Evolutionary conservation across 2,329 filamentous ascomycete genomes (phyloP).

Genomic region (Rugonectria rugulosa): DNA sequence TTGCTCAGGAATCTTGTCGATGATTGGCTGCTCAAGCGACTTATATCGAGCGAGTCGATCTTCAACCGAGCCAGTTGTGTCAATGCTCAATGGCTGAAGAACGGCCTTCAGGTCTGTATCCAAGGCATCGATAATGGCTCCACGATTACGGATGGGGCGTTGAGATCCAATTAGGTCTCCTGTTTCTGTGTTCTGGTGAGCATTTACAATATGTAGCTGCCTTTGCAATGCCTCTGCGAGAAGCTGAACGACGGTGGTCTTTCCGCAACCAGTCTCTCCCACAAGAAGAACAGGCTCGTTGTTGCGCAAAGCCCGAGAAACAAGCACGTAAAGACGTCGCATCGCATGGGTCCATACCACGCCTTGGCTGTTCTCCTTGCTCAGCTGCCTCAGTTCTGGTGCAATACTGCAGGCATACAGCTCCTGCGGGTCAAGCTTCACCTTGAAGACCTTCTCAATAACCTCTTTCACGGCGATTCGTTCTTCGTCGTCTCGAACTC

Average conservation of each 20-base stretch:
- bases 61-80: conserved; percentile 55
- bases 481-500: conserved; percentile 91
- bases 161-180: conserved; percentile 97
- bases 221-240: conserved; percentile 82
- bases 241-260: conserved; percentile 95
- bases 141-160: conserved; percentile 85
- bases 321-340: conserved; percentile 87
- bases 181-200: conserved; percentile 97
- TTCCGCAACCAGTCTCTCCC: conserved; percentile 96
- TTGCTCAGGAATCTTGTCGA: conserved; percentile 56
- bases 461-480: conserved; percentile 82
- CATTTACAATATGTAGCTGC: conserved; percentile 88
- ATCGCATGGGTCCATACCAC: conserved; percentile 97
- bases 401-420: conserved; percentile 73
- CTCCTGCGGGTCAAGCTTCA: conserved; percentile 75
- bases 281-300: conserved; percentile 95
- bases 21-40: conserved; percentile 54
- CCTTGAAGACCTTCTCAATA: conserved; percentile 90
- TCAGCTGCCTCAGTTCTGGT: conserved; percentile 61
- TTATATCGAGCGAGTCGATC: conserved; percentile 66
- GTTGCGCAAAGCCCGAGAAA: conserved; percentile 85
- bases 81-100: conserved; percentile 51
- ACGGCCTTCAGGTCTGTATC: conserved; percentile 64
- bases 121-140: conserved; percentile 72
- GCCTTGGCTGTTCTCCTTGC: conserved; percentile 60